phyloP scores from a whole-genome alignment of 768 basidiomycete species.

The Myochromella boudieri region DNA sequence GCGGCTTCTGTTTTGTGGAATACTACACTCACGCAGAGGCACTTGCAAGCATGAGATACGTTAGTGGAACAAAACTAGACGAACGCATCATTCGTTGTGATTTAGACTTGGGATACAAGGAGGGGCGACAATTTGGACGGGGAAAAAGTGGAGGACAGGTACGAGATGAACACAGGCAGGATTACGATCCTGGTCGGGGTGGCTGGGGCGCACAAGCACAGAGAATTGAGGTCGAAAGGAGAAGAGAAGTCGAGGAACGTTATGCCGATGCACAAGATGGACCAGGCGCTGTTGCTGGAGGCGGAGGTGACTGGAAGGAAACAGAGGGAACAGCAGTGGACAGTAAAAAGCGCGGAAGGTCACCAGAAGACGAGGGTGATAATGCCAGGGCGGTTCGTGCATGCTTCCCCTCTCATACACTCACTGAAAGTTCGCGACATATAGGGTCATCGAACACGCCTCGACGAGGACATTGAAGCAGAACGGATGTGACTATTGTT shows the following conservation, averaged over 20 bases:
- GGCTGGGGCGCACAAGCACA: slow-evolving; percentile 92
- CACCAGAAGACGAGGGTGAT: slow-evolving; percentile 77
- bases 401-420: slow-evolving; percentile 6
- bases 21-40: slow-evolving; percentile 96
- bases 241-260: slow-evolving; percentile 82
- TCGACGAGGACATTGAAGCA: slow-evolving; percentile 66
- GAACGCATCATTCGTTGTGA: slow-evolving; percentile 98
- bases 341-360: slow-evolving; percentile 65
- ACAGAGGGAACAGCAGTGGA: slow-evolving; percentile 40
- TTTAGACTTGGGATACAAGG: slow-evolving; percentile 93
- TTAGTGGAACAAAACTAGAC: slow-evolving; percentile 98
- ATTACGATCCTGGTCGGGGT: slow-evolving; percentile 95
- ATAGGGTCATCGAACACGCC: slow-evolving; percentile 58
- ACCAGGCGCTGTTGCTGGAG: slow-evolving; percentile 78
- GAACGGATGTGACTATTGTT: slow-evolving; percentile 58
- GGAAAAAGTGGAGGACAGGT: slow-evolving; percentile 98
- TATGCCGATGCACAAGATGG: slow-evolving; percentile 81
- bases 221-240: slow-evolving; percentile 66
- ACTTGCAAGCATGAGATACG: slow-evolving; percentile 86
- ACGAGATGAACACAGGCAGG: slow-evolving; percentile 94
- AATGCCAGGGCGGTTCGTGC: slow-evolving; percentile 51
- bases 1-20: slow-evolving; percentile 95
- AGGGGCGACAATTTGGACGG: slow-evolving; percentile 95
- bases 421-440: slow-evolving; percentile 8
- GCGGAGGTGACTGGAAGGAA: slow-evolving; percentile 86